Percentiles rank a stretch among this genome's conserved stretches.
Conservation (phyloP, 441 rosid genomes). For the Mallotus repandus region DNA sequence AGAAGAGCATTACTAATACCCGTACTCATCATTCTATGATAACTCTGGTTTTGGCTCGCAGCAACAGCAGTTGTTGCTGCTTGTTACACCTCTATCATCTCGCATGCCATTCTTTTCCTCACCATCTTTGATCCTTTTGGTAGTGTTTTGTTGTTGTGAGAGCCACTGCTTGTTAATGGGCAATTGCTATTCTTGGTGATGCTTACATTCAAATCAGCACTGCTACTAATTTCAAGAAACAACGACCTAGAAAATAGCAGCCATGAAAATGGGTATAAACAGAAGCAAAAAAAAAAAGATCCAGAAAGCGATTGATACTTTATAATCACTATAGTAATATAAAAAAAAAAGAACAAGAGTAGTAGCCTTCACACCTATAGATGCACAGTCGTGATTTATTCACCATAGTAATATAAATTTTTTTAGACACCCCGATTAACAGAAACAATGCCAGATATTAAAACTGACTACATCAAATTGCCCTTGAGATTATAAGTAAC, state of each 20-base stretch:
- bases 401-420: no score
- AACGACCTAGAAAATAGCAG: constrained; percentile 36
- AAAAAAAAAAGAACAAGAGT: not conserved
- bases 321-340: not conserved
- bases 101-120: constrained; percentile 84
- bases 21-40: constrained; percentile 32
- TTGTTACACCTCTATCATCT: constrained; percentile 49
- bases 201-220: not conserved
- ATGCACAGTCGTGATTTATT: no score
- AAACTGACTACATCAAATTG: no score
- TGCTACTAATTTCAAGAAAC: constrained; percentile 10
- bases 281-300: not conserved
- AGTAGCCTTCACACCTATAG: no score
- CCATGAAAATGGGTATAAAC: constrained; percentile 32
- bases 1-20: not conserved
- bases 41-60: constrained; percentile 34
- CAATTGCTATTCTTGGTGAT: not conserved
- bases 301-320: not conserved
- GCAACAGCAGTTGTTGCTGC: no score
- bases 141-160: constrained; percentile 10
- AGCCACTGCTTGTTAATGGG: not conserved
- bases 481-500: no score
- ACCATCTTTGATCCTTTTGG: constrained; percentile 38
- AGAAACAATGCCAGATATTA: no score
- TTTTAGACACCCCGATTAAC: no score